Evolutionary conservation across 768 basidiomycete genomes (phyloP).

Genomic region (Porpolomopsis calyptriformis): DNA sequence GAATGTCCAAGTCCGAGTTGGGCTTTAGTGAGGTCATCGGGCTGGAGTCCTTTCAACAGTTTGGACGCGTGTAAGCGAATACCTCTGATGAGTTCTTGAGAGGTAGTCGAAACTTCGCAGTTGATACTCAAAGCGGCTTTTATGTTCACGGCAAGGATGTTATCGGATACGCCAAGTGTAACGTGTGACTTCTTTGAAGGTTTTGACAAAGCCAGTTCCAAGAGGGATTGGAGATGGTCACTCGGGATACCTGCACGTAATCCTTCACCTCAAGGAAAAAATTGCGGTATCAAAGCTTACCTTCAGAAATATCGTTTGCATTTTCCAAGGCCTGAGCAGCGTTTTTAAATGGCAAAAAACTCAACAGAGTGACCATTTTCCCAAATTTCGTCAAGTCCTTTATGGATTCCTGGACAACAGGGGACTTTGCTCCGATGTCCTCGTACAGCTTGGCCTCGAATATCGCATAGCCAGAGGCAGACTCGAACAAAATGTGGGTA

Average conservation of each 20-base stretch:
- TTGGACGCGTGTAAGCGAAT: conserved; percentile 86
- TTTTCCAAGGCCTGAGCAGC: conserved; percentile 93
- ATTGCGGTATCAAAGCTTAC: conserved; percentile 31
- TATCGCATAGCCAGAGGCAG: conserved; percentile 87
- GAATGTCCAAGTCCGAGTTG: conserved; percentile 97
- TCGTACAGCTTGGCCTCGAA: conserved; percentile 83
- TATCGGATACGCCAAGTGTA: conserved; percentile 71
- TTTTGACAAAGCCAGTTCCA: conserved; percentile 82
- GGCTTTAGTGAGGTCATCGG: conserved; percentile 81
- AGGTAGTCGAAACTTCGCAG: conserved; percentile 73
- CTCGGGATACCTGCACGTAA: conserved; percentile 61
- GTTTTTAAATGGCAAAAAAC: conserved; percentile 89
- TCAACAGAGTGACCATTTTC: conserved; percentile 84
- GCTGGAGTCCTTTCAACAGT: conserved; percentile 79
- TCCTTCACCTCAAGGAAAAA: conserved; percentile 4
- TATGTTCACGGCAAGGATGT: conserved; percentile 64
- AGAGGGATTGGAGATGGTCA: conserved; percentile 69
- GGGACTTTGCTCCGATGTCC: conserved; percentile 73
- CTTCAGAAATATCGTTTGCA: conserved; percentile 92
- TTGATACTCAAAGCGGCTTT: conserved; percentile 58
- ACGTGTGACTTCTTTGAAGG: conserved; percentile 59
- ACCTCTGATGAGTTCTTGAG: conserved; percentile 82
- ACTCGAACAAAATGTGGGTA: conserved; percentile 87
- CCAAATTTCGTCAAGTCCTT: conserved; percentile 79
- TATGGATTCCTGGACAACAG: conserved; percentile 76